Conservation (phyloP, 441 rosid species). For the Erodium trifolium region DNA sequence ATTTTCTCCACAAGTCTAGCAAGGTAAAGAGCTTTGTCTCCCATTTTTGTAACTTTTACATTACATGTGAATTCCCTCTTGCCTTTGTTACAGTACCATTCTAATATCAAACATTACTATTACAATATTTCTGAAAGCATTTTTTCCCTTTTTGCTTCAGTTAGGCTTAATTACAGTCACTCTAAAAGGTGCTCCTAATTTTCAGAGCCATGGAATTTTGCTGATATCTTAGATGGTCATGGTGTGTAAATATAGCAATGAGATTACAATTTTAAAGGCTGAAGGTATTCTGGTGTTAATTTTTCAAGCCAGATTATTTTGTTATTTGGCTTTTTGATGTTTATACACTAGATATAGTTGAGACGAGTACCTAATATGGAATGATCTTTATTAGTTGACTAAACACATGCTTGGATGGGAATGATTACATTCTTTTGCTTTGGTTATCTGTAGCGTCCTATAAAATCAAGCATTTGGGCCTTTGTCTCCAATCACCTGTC, state of each 20-base stretch:
- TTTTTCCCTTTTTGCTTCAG: not conserved
- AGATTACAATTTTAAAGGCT: not conserved
- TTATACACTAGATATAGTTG: not conserved
- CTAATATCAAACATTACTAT: not conserved
- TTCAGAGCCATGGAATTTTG: not conserved
- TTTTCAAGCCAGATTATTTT: not conserved
- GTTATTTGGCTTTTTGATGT: not conserved
- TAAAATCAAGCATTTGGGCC: too few relatives aligned
- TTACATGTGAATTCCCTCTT: not conserved
- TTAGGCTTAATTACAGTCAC: not conserved
- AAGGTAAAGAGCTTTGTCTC: constrained; percentile 20
- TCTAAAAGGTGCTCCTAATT: not conserved
- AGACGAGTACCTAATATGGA: not conserved
- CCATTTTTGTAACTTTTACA: not conserved
- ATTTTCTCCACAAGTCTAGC: constrained; percentile 13
- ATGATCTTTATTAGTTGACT: not conserved
- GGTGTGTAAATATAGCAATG: not conserved
- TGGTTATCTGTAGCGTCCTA: too few relatives aligned
- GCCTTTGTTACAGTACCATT: not conserved
- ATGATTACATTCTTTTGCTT: too few relatives aligned
- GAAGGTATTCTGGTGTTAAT: not conserved
- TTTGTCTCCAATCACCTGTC: too few relatives aligned
- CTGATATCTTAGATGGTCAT: not conserved
- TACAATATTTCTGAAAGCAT: not conserved
- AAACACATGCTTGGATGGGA: not conserved